Base-by-base conservation (phyloP, 306 rosid species). In the Rubus parviflorus region DNA sequence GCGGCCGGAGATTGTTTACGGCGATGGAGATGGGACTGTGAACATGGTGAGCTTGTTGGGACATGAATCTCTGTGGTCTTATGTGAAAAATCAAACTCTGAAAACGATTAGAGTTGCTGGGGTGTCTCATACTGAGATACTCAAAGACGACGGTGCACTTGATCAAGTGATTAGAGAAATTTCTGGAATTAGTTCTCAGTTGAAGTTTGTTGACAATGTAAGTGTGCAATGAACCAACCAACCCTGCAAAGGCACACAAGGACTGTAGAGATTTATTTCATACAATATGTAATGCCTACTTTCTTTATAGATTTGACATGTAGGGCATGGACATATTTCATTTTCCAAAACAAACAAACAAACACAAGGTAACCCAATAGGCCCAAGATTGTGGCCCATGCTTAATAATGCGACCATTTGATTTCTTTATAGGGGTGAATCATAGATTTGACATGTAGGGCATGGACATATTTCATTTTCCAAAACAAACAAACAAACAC, bases 1-100 rank as follows among this genome's bases (percentile, higher is more conserved):
- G 64, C 83, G 45, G 0, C 97, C 99, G 0, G 86, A 92, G 75
- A 60, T 87, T 46, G 68, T 52, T 0, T 87, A 86, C 53, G 97
- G 96, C 63, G 94, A 95, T 70, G 99, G 99, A 51, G 99, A 92
- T 75, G 97, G 97, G 74, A 92, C 97, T 14, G 97, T 92, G 86
- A 95, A 91, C 75, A 74, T 83, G 96, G 82, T 48, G 75, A 95
- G 96, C 88, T 80, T 90, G 85, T 46, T 88, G 76, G 99, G 88
- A 22, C 90, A 88, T 64, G 85, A 89, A 45, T 62, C 84, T 0
- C 72, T 88, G 0, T 92, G 97, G 99, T 78, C 72, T 20, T 15
- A 80, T n/a, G 79, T 80, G 64, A 76, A 74, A 74, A 88, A 87
- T 64, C 93, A 92, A 68, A 84, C 82, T 46, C 57, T 90, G 15